Base-by-base conservation (phyloP, 306 rosid genomes). In the Cucumis melo region DNA sequence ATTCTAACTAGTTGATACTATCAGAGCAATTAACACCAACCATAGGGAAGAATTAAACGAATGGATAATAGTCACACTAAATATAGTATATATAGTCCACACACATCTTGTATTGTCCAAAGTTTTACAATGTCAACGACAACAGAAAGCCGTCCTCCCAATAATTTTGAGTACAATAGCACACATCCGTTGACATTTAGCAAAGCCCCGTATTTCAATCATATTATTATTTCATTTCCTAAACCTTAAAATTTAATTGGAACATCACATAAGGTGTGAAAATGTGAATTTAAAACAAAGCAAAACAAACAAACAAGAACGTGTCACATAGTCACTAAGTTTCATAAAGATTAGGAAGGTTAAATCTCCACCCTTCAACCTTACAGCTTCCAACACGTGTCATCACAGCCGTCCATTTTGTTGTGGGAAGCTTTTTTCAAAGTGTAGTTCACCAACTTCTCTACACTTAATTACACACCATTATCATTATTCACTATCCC, bases 391-490 rank as follows among this genome's bases (percentile, higher is more conserved):
- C 34, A 79, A 66, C 78, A 80, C 87, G 85, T 83, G 70, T 53
- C 71, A 34, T 46, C 80, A 65, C 81, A 38, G 84, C 96, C 94
- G 89, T 81, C 97, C 92, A 85, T 83, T 83, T 80, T 36, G 34
- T 46, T 51, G 17, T 46, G 80, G 42, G 51, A 23, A 38, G 20
- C 53, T 3, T 27, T 88, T 89, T 87, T 91, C 97, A 87, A 93
- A 64, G 32, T 72, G 72, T 91, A 87, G 98, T 79, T 93, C 96
- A 91, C 87, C 98, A 32, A 91, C 96, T 86, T 39, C 73, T 66
- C 53, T n/a, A 5, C 73, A 66, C 73, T 66, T 57, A 19, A 66
- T 66, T 66, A 2, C 54, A 20, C 53, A 32, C 15, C 8, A 38
- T 65, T 64, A n/a, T 65, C 44, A 10, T 39, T 41, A 66, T 66